A percentile compares a stretch with the other conserved stretches of the same genome.
These are phyloP conservation scores for Thelephora ganbajun DNA, from an alignment of 768 basidiomycete species.

Conservation along the genomic window DNA sequence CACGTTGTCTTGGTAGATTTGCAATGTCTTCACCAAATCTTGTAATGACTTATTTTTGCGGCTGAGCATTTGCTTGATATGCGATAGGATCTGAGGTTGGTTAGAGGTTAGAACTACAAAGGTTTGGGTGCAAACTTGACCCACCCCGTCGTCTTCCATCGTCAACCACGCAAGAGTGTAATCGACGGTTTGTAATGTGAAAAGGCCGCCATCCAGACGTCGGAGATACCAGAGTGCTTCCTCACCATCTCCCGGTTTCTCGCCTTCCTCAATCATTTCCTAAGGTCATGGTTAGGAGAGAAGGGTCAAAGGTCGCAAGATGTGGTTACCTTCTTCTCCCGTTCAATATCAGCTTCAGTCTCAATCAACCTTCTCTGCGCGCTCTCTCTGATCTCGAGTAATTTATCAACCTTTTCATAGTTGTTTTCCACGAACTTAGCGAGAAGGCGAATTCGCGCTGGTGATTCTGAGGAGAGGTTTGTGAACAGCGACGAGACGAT, in stretches of 20 bases:
- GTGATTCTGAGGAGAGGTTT: slow-evolving; percentile 77
- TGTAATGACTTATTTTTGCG: slow-evolving; percentile 58
- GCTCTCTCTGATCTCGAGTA: slow-evolving; percentile 75
- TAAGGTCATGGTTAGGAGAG: slow-evolving; percentile 12
- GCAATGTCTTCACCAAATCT: slow-evolving; percentile 60
- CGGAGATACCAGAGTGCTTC: slow-evolving; percentile 78
- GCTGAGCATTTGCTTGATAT: slow-evolving; percentile 61
- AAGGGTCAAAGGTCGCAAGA: not conserved
- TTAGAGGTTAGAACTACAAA: not conserved
- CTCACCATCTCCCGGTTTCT: slow-evolving; percentile 42
- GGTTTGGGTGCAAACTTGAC: slow-evolving; percentile 14
- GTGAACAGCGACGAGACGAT: slow-evolving; percentile 81
- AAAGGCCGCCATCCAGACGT: slow-evolving; percentile 75
- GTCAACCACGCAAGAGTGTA: slow-evolving; percentile 90
- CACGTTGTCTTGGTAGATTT: slow-evolving; percentile 60
- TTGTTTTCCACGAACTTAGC: slow-evolving; percentile 88
- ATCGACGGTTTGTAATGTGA: slow-evolving; percentile 82
- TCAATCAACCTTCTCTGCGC: slow-evolving; percentile 44
- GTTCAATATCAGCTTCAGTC: slow-evolving; percentile 53
- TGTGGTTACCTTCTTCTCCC: slow-evolving; percentile 44
- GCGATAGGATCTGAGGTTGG: slow-evolving; percentile 51
- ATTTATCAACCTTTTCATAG: slow-evolving; percentile 90
- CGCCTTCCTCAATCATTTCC: slow-evolving; percentile 42
- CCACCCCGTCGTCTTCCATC: slow-evolving; percentile 97
- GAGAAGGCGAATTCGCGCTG: slow-evolving; percentile 64